Evolutionary conservation across 2,329 filamentous ascomycete genomes (phyloP).

Genomic region (Stromatinia cepivora): DNA sequence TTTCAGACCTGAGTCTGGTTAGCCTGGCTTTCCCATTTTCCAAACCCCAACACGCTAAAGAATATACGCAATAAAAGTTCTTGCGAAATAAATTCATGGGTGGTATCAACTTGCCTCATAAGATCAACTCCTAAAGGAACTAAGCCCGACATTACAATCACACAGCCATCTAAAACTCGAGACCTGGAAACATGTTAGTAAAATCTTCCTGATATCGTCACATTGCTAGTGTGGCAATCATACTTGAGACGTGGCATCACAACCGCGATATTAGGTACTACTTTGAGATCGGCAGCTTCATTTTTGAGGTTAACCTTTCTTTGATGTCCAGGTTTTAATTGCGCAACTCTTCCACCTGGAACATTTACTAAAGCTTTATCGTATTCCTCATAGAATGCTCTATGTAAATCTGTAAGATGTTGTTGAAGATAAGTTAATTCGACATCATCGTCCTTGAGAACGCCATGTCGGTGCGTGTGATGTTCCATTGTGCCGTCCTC

Average conservation of each 20-base stretch:
- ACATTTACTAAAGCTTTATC: conserved; percentile 51
- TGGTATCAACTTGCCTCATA: conserved; percentile 48
- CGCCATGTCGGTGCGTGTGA: conserved; percentile 60
- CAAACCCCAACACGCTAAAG: conserved; percentile 23
- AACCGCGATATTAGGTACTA: conserved; percentile 80
- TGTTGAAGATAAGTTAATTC: conserved; percentile 77
- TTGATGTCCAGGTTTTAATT: conserved; percentile 41
- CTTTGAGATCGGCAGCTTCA: conserved; percentile 48
- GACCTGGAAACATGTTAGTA: conserved; percentile 41
- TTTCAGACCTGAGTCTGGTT: conserved; percentile 64
- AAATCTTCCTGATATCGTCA: background rate
- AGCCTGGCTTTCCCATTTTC: conserved; percentile 9
- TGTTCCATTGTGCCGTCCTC: conserved; percentile 43
- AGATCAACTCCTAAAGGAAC: conserved; percentile 80
- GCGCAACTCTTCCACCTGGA: conserved; percentile 45
- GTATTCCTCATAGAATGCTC: conserved; percentile 80
- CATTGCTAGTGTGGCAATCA: conserved; percentile 8
- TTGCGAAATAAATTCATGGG: background rate
- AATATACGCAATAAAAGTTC: conserved; percentile 26
- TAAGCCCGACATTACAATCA: conserved; percentile 87
- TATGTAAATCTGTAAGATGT: conserved; percentile 74
- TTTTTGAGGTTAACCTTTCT: conserved; percentile 50
- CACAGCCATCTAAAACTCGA: conserved; percentile 70
- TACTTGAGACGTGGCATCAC: conserved; percentile 82
- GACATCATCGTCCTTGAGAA: conserved; percentile 84